Evolutionary conservation across 139 green algal genomes (phyloP), one percentile per base, ranked within the genome.

Genomic region (Tetratostichococcus sp.): DNA sequence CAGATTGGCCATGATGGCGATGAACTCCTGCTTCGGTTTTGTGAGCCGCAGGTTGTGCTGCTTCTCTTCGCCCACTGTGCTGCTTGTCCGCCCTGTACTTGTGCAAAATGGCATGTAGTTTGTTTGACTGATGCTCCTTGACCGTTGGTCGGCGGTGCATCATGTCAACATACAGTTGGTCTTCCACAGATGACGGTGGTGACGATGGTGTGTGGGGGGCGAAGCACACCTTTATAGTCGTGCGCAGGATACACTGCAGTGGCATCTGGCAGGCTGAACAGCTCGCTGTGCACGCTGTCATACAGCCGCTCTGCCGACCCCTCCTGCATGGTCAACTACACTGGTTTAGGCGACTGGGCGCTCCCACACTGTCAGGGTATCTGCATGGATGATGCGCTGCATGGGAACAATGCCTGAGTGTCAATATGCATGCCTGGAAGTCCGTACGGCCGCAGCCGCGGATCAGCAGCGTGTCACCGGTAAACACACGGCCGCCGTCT

Each of bases 391-490:
- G 1, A 26, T n/a, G 26, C 57, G 28, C 58, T 62, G 58, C 72
- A 71, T 69, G 69, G 58, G 62, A 62, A 6, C n/a, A 65, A 33
- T 30, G 31, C 26, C 26, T 43, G 30, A 69, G 5, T 26, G 34
- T 70, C 32, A 58, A 57, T 65, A 30, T 43, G 74, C 74, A 42
- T 31, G 28, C 34, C 74, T 93, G 88, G 77, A 93, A 93, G 72
- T 93, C 88, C 30, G 88, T 93, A 39, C 88, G 76, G 42, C 88
- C 88, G 76, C 88, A 93, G 32, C 88, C 88, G 6, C 86, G 67
- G 42, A 93, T 83, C 33, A 93, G 82, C 42, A 93, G 70, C 0
- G 87, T 72, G 43, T 92, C 87, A 2, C 87, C 87, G 5, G 84
- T 91, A 82, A 92, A 91, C 22, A 80, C 77, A 65, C 82, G 70